Evolutionary conservation across 164 flowering plant species (phyloP).

Genomic region (Tetrastigma voinierianum): DNA sequence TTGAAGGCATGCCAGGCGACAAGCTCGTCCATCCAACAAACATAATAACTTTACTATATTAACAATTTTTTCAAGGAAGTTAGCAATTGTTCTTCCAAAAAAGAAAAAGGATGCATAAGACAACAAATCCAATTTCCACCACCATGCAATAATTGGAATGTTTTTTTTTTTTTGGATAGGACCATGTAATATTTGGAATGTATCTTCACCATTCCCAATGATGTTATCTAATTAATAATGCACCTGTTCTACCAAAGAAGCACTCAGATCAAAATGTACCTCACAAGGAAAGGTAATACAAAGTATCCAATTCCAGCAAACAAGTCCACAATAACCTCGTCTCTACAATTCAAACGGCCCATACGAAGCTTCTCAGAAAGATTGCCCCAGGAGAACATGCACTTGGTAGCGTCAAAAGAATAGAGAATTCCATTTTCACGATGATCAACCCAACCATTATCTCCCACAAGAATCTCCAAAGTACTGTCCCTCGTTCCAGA

Average conservation of each 20-base stretch:
- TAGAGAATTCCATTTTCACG: conserved; percentile 90
- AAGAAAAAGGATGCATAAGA: too few species aligned
- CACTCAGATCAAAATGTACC: conserved; percentile 33
- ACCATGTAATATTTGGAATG: too few species aligned
- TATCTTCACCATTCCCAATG: too few species aligned
- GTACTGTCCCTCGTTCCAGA: conserved; percentile 91
- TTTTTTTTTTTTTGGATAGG: too few species aligned
- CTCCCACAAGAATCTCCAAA: conserved; percentile 89
- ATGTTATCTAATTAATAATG: not conserved
- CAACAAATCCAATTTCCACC: too few species aligned
- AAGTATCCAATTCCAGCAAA: conserved; percentile 99
- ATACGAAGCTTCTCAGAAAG: conserved; percentile 93
- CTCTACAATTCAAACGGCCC: conserved; percentile 61
- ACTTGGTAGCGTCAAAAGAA: conserved; percentile 90
- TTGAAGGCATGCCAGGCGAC: not conserved
- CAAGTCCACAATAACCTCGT: conserved; percentile 82
- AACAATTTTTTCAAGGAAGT: not conserved
- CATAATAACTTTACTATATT: not conserved
- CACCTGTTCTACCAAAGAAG: not conserved
- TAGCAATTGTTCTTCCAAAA: too few species aligned
- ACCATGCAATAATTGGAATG: too few species aligned
- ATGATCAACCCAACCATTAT: conserved; percentile 92
- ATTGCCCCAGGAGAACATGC: conserved; percentile 98
- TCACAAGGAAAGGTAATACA: conserved; percentile 83
- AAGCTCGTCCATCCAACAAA: not conserved